Base-by-base conservation (phyloP, 805 yeast species). In the Candida nitratophila region DNA sequence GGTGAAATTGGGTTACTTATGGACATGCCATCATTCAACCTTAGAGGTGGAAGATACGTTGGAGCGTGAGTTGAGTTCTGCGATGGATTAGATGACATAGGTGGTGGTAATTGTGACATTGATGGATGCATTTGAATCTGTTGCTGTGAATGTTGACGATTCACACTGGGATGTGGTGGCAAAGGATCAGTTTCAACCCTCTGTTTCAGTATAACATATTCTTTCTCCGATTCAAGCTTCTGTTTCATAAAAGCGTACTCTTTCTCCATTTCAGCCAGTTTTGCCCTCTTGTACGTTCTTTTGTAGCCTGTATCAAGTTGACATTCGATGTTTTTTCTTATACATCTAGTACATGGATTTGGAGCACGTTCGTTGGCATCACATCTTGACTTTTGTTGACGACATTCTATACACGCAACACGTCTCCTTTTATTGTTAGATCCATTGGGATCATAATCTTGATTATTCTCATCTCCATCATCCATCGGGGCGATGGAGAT, bases 391-490 rank as follows among this genome's bases (percentile, higher is more conserved):
- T 93, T 93, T 61, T 91, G 99, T 63, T 93, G 98, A 14, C 98
- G 77, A 60, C 99, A 93, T 56, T 91, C 96, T 1, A 87, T 88
- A 68, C 99, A 93, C 0, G 98, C 98, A 59, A 89, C 78, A 44
- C 37, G 9, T 20, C 24, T 34, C 24, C 12, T 17, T 12, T 34
- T 33, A 26, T 26, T 26, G 33, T 16, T 30, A 6, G 26, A 20
- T 21, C n/a, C 37, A 4, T 35, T 5, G 11, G 26, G 12, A 10
- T 22, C 17, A n/a, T 24, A 15, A 4, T 21, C 37, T 24, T 24
- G 27, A 34, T 7, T 20, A 34, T 34, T 20, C 3, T 34, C n/a
- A 6, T 34, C 37, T 20, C 26, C 37, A 9, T 34, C 20, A 5
- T 34, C 11, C 3, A 10, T 24, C 7, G 37, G 37, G 3, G 37